Conservation (phyloP, 1,139 yeast species). For the Debaryomyces coudertii region DNA sequence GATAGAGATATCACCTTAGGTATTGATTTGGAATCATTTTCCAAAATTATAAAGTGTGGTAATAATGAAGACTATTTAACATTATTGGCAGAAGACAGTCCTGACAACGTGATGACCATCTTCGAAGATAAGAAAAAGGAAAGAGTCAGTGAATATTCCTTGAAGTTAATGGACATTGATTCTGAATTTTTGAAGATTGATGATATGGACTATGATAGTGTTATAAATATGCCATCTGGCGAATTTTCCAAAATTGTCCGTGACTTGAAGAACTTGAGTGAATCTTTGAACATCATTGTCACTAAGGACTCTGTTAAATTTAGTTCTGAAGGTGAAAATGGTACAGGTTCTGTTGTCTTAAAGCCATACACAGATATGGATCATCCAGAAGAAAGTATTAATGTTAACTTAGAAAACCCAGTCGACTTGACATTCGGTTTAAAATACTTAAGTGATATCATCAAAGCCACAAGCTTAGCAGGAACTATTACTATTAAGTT, state of each 20-base stretch:
- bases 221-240: conserved; percentile 81
- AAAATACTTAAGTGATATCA: conserved; percentile 85
- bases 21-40: conserved; percentile 80
- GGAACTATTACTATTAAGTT: conserved; percentile 78
- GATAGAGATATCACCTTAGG: conserved; percentile 94
- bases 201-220: conserved; percentile 88
- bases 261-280: conserved; percentile 84
- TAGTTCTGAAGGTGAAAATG: conserved; percentile 89
- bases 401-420: conserved; percentile 81
- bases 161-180: conserved; percentile 95
- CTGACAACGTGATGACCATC: conserved; percentile 77
- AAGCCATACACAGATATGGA: conserved; percentile 85
- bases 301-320: conserved; percentile 93
- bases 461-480: conserved; percentile 85
- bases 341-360: conserved; percentile 82
- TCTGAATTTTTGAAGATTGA: conserved; percentile 93
- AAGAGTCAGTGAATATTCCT: conserved; percentile 87
- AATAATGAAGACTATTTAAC: conserved; percentile 88
- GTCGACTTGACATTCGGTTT: conserved; percentile 90
- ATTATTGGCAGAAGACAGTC: conserved; percentile 87
- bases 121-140: conserved; percentile 92
- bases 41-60: conserved; percentile 90
- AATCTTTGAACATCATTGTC: conserved; percentile 81
- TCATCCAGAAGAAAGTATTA: conserved; percentile 72
- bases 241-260: conserved; percentile 91